phyloP scores from a whole-genome alignment of 768 basidiomycete species.

The Tricholoma furcatifolium region DNA sequence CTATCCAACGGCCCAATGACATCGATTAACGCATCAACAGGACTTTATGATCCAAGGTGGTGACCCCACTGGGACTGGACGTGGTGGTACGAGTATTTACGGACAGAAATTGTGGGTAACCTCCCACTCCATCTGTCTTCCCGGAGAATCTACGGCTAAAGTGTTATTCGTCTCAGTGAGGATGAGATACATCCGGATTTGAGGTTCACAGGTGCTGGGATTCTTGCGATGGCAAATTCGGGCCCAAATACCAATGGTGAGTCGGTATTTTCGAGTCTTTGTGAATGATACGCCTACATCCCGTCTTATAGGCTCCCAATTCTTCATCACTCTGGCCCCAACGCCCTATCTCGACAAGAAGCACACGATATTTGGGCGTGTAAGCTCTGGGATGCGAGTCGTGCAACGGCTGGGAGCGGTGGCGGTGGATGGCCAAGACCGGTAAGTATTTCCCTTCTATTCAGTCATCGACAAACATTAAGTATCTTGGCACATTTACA shows the following conservation, averaged over 20 bases:
- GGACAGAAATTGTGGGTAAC: slow-evolving; percentile 78
- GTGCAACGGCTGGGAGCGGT: slow-evolving; percentile 91
- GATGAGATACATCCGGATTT: slow-evolving; percentile 91
- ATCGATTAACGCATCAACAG: slow-evolving; percentile 32
- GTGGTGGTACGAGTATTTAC: slow-evolving; percentile 88
- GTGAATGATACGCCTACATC: slow-evolving; percentile 30
- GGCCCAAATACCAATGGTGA: slow-evolving; percentile 88
- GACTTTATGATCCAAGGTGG: slow-evolving; percentile 98
- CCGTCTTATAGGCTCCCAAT: slow-evolving; percentile 75
- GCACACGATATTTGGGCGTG: slow-evolving; percentile 90
- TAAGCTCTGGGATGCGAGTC: slow-evolving; percentile 88
- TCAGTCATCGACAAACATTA: background rate
- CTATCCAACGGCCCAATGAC: background rate
- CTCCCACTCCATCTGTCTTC: background rate
- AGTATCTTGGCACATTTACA: slow-evolving; percentile 17
- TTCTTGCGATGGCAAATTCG: slow-evolving; percentile 96
- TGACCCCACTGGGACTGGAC: slow-evolving; percentile 93
- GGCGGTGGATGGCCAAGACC: slow-evolving; percentile 83
- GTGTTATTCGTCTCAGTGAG: slow-evolving; percentile 45
- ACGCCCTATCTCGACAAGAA: slow-evolving; percentile 85
- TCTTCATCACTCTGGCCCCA: slow-evolving; percentile 84
- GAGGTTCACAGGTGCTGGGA: slow-evolving; percentile 93
- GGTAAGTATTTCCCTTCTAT: slow-evolving; percentile 43
- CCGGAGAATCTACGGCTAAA: slow-evolving; percentile 5
- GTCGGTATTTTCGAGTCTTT: slow-evolving; percentile 47